These are phyloP conservation scores for Aureobasidium sp. DNA, from an alignment of 2,329 filamentous ascomycete genomes.

Conservation along the genomic window DNA sequence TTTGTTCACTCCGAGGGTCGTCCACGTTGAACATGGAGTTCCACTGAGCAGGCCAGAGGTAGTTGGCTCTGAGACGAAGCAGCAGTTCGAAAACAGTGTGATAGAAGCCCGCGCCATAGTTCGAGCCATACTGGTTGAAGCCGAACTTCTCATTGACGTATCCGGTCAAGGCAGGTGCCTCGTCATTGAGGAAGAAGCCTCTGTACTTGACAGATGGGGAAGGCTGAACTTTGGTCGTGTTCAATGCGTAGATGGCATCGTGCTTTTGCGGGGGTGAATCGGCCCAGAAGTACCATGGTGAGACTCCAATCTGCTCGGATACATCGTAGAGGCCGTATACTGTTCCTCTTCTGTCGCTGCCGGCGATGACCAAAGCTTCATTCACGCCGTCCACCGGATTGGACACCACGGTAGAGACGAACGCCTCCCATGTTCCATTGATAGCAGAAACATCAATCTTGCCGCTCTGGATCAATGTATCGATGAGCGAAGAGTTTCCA, in stretches of 20 bases:
- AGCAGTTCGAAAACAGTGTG: constrained; percentile 63
- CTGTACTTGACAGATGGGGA: constrained; percentile 60
- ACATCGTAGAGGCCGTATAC: constrained; percentile 67
- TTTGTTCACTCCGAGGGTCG: constrained; percentile 59
- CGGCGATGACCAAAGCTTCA: constrained; percentile 57
- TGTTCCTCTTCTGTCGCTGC: constrained; percentile 59
- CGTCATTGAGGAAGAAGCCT: constrained; percentile 65
- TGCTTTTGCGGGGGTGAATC: constrained; percentile 51
- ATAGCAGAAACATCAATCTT: constrained; percentile 54
- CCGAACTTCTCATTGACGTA: constrained; percentile 55
- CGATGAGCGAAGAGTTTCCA: constrained; percentile 56
- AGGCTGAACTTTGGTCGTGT: constrained; percentile 49
- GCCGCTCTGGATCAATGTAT: constrained; percentile 47
- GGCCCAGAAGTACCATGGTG: constrained; percentile 63
- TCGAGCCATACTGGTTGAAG: constrained; percentile 17
- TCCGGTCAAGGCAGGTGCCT: constrained; percentile 59
- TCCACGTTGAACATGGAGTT: constrained; percentile 63
- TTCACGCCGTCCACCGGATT: constrained; percentile 51
- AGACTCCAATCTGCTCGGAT: constrained; percentile 67
- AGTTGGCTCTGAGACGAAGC: constrained; percentile 63
- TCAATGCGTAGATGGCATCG: constrained; percentile 49
- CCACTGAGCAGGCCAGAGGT: constrained; percentile 69
- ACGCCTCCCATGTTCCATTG: constrained; percentile 63
- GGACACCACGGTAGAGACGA: constrained; percentile 52
- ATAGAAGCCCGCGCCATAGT: constrained; percentile 52